Evolutionary conservation across 192 early-diverging fungal species (phyloP), one percentile per base, ranked within the genome.

Genomic region (Bifiguratus adelaidae): DNA sequence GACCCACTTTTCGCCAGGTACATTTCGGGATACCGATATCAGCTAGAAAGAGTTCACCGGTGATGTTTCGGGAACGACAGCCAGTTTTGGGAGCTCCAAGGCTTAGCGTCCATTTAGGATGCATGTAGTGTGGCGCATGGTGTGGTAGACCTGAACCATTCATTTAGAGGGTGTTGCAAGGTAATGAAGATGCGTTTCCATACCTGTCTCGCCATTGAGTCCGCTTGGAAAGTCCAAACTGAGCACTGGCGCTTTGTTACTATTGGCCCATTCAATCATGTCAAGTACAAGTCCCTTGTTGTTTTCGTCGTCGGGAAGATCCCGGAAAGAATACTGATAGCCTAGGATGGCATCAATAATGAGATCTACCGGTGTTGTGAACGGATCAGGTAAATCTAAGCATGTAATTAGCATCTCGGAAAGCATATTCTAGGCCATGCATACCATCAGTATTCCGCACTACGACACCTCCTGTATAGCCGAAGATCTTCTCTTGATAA

Each of bases 341-440:
- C 83, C 82, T 4, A 89, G 47, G 48, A 89, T 51, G 2, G 75
- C 78, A 61, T 89, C 86, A 48, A 89, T 69, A 29, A 89, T 83
- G 13, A 86, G 35, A 56, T 89, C 86, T 7, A 77, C 70, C 32
- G 32, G 32, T 8, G 8, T 33, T 8, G 32, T 33, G n/a, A 9
- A 33, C 32, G 8, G 32, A 9, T 33, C 8, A 9, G 32, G 32
- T 8, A 33, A n/a, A n/a, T 33, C 32, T 33, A n/a, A 33, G 32
- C 8, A 33, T 9, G 32, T 9, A n/a, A 33, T 33, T 33, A n/a
- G 8, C 8, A 33, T 33, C n/a, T 8, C 8, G 32, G 32, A n/a
- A 33, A n/a, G 32, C 8, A 33, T 8, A 9, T 9, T 33, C n/a
- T n/a, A n/a, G n/a, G n/a, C n/a, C n/a, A n/a, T n/a, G n/a, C n/a